Evolutionary conservation across 495 filamentous ascomycete species (phyloP).

Genomic region (Hypoxylon rickii): DNA sequence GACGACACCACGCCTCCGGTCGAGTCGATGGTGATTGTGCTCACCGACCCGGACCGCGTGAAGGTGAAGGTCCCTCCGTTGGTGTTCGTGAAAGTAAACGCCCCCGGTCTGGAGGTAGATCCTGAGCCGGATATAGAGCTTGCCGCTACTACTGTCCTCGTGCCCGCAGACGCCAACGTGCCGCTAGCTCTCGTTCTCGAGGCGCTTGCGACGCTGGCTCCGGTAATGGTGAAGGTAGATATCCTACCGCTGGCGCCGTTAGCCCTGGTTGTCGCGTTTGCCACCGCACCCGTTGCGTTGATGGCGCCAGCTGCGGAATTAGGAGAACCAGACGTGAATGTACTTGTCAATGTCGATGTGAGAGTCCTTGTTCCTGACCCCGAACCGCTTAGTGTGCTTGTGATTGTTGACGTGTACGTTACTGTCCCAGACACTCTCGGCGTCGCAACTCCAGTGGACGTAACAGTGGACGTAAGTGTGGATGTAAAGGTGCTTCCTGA

Average conservation of each 20-base stretch:
- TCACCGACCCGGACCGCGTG: constrained; percentile 9
- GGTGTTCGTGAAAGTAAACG: constrained; percentile 1
- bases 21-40: constrained; percentile 6
- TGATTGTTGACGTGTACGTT: no score
- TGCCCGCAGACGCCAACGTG: constrained; percentile 7
- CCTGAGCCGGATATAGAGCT: constrained; percentile 6
- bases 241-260: not conserved
- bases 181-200: not conserved
- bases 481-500: no score
- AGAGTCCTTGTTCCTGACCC: no score
- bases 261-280: not conserved
- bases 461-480: no score
- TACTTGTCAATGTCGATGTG: no score
- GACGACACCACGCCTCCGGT: not conserved
- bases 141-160: not conserved
- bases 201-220: not conserved
- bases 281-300: not conserved
- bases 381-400: not conserved
- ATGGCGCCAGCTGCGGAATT: not conserved
- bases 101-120: not conserved
- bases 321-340: not conserved
- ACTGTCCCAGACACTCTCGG: no score
- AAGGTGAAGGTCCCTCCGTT: constrained; percentile 3
- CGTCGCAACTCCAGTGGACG: no score
- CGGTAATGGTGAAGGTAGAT: not conserved